phyloP scores from a whole-genome alignment of 1,139 yeast genomes.

The Yamadazyma triangularis region DNA sequence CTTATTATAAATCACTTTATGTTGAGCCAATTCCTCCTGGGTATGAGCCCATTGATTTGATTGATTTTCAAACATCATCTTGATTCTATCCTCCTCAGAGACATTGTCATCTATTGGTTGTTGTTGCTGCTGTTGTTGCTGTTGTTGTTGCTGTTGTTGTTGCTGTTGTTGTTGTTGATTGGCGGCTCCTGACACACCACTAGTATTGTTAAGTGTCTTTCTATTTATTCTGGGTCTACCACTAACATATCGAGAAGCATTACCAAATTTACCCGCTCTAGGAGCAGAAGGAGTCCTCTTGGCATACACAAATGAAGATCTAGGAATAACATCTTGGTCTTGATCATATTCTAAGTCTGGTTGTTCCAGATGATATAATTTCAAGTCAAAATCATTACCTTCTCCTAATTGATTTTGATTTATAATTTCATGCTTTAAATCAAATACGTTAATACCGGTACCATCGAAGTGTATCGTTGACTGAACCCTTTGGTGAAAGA shows the following conservation, averaged over 20 bases:
- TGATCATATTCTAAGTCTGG: slow-evolving; percentile 82
- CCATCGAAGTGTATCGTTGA: slow-evolving; percentile 89
- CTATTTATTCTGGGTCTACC: slow-evolving; percentile 68
- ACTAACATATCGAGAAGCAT: slow-evolving; percentile 76
- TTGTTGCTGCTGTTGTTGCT: slow-evolving; percentile 11
- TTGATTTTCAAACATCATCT: slow-evolving; percentile 89
- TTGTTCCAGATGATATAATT: slow-evolving; percentile 57
- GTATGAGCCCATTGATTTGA: slow-evolving; percentile 93
- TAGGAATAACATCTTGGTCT: slow-evolving; percentile 84
- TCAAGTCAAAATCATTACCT: slow-evolving; percentile 79
- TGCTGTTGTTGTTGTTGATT: slow-evolving; percentile 3
- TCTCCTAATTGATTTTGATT: slow-evolving; percentile 75
- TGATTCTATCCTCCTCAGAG: slow-evolving; percentile 84
- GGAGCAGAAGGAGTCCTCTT: slow-evolving; percentile 68
- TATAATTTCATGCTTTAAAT: slow-evolving; percentile 85
- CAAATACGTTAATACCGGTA: slow-evolving; percentile 92
- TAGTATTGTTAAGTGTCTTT: slow-evolving; percentile 23
- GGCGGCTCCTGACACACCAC: slow-evolving; percentile 13
- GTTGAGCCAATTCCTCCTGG: slow-evolving; percentile 83
- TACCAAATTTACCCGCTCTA: slow-evolving; percentile 57
- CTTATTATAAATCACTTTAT: slow-evolving; percentile 57
- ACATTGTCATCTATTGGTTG: slow-evolving; percentile 30
- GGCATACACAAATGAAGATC: slow-evolving; percentile 82
- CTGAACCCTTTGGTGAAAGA: slow-evolving; percentile 78
- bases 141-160: no score